These are phyloP conservation scores for Phytophthora pisi DNA, from an alignment of 352 stramenopile genomes.

Conservation along the genomic window DNA sequence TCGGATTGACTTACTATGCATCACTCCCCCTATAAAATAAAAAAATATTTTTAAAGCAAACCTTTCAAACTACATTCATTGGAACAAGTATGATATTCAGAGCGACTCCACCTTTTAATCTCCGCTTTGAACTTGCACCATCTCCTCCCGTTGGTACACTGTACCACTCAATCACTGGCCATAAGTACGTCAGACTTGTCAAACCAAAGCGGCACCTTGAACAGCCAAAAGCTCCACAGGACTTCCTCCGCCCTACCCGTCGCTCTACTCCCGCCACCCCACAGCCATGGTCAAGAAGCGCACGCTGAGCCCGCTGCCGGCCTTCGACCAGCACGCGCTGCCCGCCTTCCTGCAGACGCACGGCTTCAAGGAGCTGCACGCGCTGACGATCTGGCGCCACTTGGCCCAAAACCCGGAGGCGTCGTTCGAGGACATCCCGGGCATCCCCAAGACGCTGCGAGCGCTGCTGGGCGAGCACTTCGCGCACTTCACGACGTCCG, in stretches of 20 bases:
- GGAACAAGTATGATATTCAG: not conserved
- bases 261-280: not conserved
- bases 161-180: not conserved
- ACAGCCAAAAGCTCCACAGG: too few species aligned
- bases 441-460: conserved; percentile 65
- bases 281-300: conserved; percentile 84
- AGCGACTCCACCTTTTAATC: not conserved
- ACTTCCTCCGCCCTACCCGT: not conserved
- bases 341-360: conserved; percentile 65
- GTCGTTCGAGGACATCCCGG: conserved; percentile 63
- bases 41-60: too few species aligned
- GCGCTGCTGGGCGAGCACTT: conserved; percentile 72
- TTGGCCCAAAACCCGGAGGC: conserved; percentile 65
- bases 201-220: not conserved
- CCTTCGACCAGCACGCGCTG: conserved; percentile 77
- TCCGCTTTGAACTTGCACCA: not conserved
- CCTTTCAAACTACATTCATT: too few species aligned
- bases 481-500: conserved; percentile 74
- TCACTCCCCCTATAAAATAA: too few species aligned
- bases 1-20: conserved; percentile 33
- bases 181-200: not conserved
- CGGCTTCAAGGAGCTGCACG: conserved; percentile 79
- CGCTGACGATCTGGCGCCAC: conserved; percentile 77
- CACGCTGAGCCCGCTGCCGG: conserved; percentile 68
- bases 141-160: not conserved